Base-by-base conservation (phyloP, 2,329 filamentous ascomycete species). In the Neospermospora avenae region DNA sequence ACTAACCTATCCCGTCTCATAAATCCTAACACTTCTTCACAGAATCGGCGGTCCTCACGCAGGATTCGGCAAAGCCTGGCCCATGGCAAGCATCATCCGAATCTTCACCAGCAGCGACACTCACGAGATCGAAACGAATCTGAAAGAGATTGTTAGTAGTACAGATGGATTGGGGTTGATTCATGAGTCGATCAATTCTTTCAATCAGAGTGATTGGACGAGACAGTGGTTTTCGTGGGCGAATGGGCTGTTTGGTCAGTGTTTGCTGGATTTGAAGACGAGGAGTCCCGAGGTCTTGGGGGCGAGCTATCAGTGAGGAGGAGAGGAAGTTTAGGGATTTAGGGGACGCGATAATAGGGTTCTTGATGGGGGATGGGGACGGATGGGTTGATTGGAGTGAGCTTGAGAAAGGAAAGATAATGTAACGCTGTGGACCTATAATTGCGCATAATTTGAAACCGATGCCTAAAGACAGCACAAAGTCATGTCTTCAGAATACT, bases 161-260 rank as follows among this genome's bases (percentile, higher is more conserved):
- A 69, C 66, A 41, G 66, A 65, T 57, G 62, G 65, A 37, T 41
- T 70, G 31, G 80, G 80, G 0, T 73, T 82, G 7, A 76, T 82
- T 14, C 80, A 82, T 59, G 79, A 82, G 70, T 77, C 74, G 58
- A 73, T 81, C 18, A 71, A 78, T 60, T 74, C 75, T 3, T 78
- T 78, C 70, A 70, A 76, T 59, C 69, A 71, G 54, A 67, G 64
- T 2, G 66, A 71, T 41, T 81, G 74, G 70, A 77, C 77, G 22
- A 67, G 79, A n/a, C 72, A 75, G 22, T 81, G 79, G 79, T 96
- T 95, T 72, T 88, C 90, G 0, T 95, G 91, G 91, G 90, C 90
- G 14, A 95, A 95, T 71, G 91, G 88, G 0, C 84, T 96, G n/a
- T 95, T 93, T 74, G 89, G 90, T 13, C 88, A 93, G 76, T 90